A percentile compares a stretch with the other conserved stretches of the same genome.
Evolutionary conservation across 2,329 filamentous ascomycete genomes (phyloP).

Genomic region (Penicillium psychrosexuale): DNA sequence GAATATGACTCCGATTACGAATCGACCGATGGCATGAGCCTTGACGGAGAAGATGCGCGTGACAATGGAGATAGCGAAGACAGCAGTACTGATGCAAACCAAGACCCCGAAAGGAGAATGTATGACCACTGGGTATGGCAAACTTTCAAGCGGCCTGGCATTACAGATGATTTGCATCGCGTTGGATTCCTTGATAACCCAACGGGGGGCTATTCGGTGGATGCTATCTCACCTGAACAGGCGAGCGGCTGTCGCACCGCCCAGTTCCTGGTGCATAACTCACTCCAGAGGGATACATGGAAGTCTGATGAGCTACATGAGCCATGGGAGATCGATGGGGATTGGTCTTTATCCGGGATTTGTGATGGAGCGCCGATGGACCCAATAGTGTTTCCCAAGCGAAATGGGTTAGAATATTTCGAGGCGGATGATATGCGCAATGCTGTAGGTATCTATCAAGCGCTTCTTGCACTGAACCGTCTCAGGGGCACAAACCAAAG

Average conservation of each 20-base stretch:
- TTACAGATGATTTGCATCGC: background rate
- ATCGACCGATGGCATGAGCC: background rate
- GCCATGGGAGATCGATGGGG: conserved; percentile 9
- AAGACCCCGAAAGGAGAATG: background rate
- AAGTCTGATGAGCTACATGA: conserved; percentile 1
- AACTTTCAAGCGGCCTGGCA: background rate
- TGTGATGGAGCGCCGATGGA: conserved; percentile 7
- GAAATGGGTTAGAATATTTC: background rate
- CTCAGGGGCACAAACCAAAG: background rate
- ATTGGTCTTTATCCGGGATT: conserved; percentile 15
- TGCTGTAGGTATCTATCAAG: background rate
- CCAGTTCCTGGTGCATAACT: conserved; percentile 14
- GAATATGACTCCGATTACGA: conserved; percentile 10
- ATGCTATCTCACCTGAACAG: conserved; percentile 13
- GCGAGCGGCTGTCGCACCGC: conserved; percentile 16
- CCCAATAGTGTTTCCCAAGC: background rate
- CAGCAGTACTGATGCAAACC: background rate
- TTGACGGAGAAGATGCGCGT: background rate
- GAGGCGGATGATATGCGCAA: conserved; percentile 6
- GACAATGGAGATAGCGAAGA: background rate
- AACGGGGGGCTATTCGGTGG: conserved; percentile 4
- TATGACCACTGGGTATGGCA: conserved; percentile 2
- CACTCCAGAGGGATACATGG: background rate
- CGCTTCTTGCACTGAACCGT: background rate
- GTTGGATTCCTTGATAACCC: background rate